Conservation (phyloP, 2,329 filamentous ascomycete genomes). For the Xylariomycetidae sp. region DNA sequence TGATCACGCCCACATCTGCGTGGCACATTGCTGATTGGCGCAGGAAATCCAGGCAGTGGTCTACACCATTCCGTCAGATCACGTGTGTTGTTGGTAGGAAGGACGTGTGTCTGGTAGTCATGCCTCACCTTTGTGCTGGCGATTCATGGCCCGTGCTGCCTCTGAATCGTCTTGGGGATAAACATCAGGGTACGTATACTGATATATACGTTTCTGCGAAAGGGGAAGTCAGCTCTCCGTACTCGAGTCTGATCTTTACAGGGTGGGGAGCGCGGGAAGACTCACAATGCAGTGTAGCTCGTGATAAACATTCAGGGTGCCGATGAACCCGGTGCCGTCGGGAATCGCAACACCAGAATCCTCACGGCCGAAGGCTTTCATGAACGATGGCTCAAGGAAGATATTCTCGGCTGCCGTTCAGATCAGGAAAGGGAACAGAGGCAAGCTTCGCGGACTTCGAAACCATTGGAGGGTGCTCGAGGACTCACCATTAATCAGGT, state of each 20-base stretch:
- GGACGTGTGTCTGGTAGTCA: no score
- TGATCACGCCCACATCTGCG: conserved; percentile 5
- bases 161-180: background rate
- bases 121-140: conserved; percentile 3
- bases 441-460: no score
- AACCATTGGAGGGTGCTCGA: no score
- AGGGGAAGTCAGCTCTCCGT: no score
- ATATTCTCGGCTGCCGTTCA: conserved; percentile 6
- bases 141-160: conserved; percentile 1
- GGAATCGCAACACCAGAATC: conserved; percentile 3
- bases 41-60: conserved; percentile 6
- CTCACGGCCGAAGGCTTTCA: conserved; percentile 3
- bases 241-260: no score
- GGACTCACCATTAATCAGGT: conserved; percentile 1
- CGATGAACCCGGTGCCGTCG: conserved; percentile 2
- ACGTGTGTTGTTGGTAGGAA: no score
- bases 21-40: conserved; percentile 6
- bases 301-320: conserved; percentile 4
- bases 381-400: conserved; percentile 1
- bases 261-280: no score
- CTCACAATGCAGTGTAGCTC: conserved; percentile 6
- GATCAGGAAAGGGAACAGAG: no score
- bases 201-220: conserved; percentile 1
- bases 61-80: background rate
- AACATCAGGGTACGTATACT: conserved; percentile 3